Base-by-base conservation (phyloP, 2,329 filamentous ascomycete genomes). In the Niveomyces coronatus region DNA sequence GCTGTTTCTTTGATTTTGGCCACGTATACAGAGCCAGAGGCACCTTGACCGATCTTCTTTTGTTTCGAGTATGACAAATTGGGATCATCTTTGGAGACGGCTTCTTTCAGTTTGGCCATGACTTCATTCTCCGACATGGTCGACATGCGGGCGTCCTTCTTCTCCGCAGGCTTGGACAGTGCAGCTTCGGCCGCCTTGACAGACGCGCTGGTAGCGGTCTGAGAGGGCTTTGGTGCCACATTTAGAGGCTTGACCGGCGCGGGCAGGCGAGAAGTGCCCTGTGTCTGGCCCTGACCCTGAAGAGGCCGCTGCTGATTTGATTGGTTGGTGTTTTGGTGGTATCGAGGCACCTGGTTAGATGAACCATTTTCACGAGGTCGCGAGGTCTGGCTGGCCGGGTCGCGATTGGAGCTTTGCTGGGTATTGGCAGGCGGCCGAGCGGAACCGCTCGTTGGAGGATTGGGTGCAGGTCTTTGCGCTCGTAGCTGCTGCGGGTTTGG, bases 31-130 rank as follows among this genome's bases (percentile, higher is more conserved):
- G 89, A 96, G 41, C 91, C 91, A 45, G 91, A 98, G 40, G 91
- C 91, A 63, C 91, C 91, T 60, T 98, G 91, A 15, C 91, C 91
- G 60, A 98, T 96, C 73, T 98, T 98, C 74, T 95, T 95, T 64
- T 96, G 91, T 68, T 98, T 98, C 53, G 88, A 89, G 67, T 98
- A 98, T 17, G 88, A 94, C 48, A 94, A 70, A 52, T 93, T 83
- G 37, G 91, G 91, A 55, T 94, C 88, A 44, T 94, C 87, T 59
- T 94, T 93, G 45, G 88, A 95, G 2, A 98, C 91, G 7, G 91
- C 89, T 48, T 94, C 85, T 56, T 88, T 84, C 38, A 98, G 72
- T 56, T 87, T 91, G 47, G 85, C 82, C 91, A 98, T 98, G 41
- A 98, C 91, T 60, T 98, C 89, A 47, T 74, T 82, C 63, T 98